Evolutionary conservation across 352 stramenopile genomes (phyloP), one percentile per base, ranked within the genome.

Genomic region (Phytophthora pinifolia): DNA sequence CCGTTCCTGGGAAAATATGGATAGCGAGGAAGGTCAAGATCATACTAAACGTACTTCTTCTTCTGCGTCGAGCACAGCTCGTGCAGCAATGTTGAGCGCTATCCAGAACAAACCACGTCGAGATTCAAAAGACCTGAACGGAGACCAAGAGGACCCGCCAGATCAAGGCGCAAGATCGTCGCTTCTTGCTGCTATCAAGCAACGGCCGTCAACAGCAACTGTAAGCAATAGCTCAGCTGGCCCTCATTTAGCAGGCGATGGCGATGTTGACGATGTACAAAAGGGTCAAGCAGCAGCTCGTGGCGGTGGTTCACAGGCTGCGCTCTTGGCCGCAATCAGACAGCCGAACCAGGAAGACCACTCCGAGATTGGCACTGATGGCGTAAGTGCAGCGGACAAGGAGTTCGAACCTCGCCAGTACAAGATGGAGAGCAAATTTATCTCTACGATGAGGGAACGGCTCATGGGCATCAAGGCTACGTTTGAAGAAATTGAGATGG

Each of bases 401-500:
- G n/a, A 68, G 18, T 86, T 77, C 52, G 55, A 68, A 4, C 59
- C 74, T 32, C 74, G 62, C 1, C 62, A 73, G 29, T 89, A 88
- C 56, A 67, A 65, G 6, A 72, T 82, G 37, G 56, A 72, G 6
- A 74, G 57, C 38, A 89, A 80, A 27, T 93, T 91, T 44, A 75
- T 89, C 36, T 45, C 45, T 0, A 46, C 69, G 8, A 88, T 91
- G 76, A 57, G 74, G 8, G 46, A 70, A 9, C 59, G 67, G 12
- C 32, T 89, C 10, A 37, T 87, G 9, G 56, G 32, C 27, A 84
- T 93, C 49, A 85, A 89, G 37, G 45, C 54, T 0, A 33, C 59
- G 2, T 74, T 80, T 50, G 79, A 89, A 60, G 68, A 86, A 4
- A 53, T 93, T 6, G 80, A 91, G 53, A 65, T 83, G 53, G 72